Evolutionary conservation across 2,329 filamentous ascomycete genomes (phyloP).

Genomic region (Penicillium sp.): DNA sequence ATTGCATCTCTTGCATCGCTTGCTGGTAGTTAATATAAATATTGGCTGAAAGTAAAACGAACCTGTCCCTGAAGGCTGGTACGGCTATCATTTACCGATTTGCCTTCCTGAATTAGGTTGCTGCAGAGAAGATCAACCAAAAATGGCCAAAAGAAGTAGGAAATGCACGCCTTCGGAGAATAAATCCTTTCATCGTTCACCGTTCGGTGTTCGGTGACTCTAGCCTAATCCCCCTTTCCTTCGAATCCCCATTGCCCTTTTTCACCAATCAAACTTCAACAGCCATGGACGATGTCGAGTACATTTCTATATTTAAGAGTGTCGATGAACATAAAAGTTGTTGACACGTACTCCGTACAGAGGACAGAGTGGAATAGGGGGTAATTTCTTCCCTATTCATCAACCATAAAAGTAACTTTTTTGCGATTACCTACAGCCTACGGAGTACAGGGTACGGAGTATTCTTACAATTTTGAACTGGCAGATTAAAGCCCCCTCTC

Average conservation of each 20-base stretch:
- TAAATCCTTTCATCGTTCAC: background rate
- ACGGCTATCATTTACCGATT: background rate
- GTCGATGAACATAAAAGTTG: background rate
- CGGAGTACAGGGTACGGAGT: too few species aligned
- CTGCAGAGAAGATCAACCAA: background rate
- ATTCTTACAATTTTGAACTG: background rate
- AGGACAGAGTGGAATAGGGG: background rate
- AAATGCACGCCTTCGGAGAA: background rate
- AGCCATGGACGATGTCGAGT: background rate
- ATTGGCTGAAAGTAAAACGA: background rate
- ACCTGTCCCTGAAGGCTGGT: too few species aligned
- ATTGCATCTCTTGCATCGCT: background rate
- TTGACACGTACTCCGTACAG: too few species aligned
- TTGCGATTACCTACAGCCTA: background rate
- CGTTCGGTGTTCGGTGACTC: background rate
- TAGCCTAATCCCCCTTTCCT: background rate
- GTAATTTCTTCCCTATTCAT: background rate
- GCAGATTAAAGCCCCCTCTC: background rate
- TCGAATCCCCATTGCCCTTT: background rate
- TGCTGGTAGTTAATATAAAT: background rate
- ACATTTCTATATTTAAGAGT: background rate
- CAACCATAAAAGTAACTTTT: background rate
- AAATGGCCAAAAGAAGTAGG: background rate
- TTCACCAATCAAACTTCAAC: background rate
- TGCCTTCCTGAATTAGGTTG: background rate